Percentiles rank a stretch among this genome's conserved stretches.
phyloP scores from a whole-genome alignment of 495 filamentous ascomycete species.

The Xylaria intraflava region DNA sequence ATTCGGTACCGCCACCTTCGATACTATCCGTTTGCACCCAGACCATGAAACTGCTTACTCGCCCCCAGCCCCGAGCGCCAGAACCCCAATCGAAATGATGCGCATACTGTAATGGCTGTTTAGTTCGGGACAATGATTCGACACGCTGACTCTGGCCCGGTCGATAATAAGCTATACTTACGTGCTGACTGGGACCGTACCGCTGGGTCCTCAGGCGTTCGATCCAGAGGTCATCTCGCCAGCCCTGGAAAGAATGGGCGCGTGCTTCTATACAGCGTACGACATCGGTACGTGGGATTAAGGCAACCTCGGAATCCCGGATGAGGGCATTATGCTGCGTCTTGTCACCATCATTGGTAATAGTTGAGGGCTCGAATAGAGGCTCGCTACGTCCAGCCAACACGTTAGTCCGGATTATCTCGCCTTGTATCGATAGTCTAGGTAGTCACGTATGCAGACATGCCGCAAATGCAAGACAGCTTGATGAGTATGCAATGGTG shows the following conservation, averaged over 20 bases:
- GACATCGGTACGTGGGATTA: constrained; percentile 33
- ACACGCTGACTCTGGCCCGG: not conserved
- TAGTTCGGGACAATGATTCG: not conserved
- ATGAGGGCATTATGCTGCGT: constrained; percentile 27
- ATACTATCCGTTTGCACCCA: constrained; percentile 34
- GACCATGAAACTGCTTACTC: constrained; percentile 43
- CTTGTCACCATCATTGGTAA: constrained; percentile 34
- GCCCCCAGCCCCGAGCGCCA: constrained; percentile 35
- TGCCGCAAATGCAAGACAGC: not conserved
- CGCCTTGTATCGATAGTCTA: not conserved
- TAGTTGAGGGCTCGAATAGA: constrained; percentile 36
- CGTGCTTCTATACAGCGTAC: constrained; percentile 42
- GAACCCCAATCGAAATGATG: constrained; percentile 45
- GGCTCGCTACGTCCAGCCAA: constrained; percentile 26
- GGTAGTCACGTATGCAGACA: not conserved
- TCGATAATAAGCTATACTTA: not conserved
- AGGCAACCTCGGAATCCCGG: constrained; percentile 43
- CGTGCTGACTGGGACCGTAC: constrained; percentile 33
- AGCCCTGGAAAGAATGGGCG: constrained; percentile 38
- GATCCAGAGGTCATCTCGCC: constrained; percentile 39
- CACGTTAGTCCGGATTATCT: not conserved
- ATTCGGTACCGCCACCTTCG: constrained; percentile 41
- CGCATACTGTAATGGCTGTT: constrained; percentile 17
- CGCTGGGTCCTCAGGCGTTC: constrained; percentile 40
- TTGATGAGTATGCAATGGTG: not conserved